These are phyloP conservation scores for Chaetomidium leptoderma DNA, from an alignment of 495 filamentous ascomycete species.

Conservation along the genomic window DNA sequence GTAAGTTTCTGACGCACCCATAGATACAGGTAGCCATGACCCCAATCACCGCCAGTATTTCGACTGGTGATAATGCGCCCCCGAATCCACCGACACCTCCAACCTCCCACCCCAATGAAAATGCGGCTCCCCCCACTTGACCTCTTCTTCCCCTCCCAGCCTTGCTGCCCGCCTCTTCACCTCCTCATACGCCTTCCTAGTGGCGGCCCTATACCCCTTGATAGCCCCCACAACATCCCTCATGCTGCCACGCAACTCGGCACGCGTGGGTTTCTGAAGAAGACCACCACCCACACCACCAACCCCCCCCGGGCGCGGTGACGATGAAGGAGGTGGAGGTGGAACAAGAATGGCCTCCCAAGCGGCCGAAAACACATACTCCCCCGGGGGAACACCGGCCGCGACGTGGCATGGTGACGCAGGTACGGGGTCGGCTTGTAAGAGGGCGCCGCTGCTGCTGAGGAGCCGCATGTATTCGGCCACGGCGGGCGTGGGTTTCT, in stretches of 20 bases:
- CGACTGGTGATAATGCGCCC: not conserved
- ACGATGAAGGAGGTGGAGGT: not conserved
- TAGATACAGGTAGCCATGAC: no score
- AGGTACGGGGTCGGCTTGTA: conserved; percentile 31
- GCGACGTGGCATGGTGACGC: conserved; percentile 39
- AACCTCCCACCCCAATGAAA: conserved; percentile 29
- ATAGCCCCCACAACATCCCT: conserved; percentile 38
- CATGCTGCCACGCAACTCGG: conserved; percentile 29
- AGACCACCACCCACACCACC: not conserved
- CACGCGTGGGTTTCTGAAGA: not conserved
- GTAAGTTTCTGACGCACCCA: no score
- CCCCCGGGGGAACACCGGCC: conserved; percentile 38
- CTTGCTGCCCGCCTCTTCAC: not conserved
- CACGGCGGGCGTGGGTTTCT: conserved; percentile 21
- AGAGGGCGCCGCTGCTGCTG: conserved; percentile 17
- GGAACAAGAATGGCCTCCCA: conserved; percentile 37
- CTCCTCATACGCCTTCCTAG: conserved; percentile 25
- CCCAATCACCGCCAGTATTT: not conserved
- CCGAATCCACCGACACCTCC: conserved; percentile 20
- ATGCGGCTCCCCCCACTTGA: conserved; percentile 22
- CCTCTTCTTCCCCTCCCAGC: not conserved
- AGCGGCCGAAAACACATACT: conserved; percentile 36
- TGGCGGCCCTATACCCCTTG: conserved; percentile 33
- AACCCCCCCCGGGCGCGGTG: not conserved
- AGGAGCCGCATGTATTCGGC: conserved; percentile 40